Base-by-base conservation (phyloP, 2,329 filamentous ascomycete genomes). In the Aspergillus phoenicis region DNA sequence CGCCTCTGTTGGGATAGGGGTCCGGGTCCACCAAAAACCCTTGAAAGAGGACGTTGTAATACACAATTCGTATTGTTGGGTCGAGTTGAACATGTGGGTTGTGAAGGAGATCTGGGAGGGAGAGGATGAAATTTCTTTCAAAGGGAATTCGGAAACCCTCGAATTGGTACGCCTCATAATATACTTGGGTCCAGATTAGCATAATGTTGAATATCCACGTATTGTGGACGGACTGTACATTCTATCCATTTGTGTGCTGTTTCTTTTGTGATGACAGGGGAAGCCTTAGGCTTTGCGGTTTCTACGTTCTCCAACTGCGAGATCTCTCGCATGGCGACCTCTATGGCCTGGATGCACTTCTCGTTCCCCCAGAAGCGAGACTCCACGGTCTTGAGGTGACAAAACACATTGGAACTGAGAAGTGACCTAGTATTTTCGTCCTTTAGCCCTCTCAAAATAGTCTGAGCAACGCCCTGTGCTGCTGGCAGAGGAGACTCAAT, bases 91-190 rank as follows among this genome's bases (percentile, higher is more conserved):
- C 59, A 33, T 66, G 64, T 11, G 61, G 63, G 22, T 57, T 66
- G 8, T 65, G 49, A 4, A 65, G 41, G 20, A 66, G 51, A n/a
- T 65, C 64, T 5, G 64, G 63, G 20, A 66, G 61, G 3, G 63
- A 60, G 11, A 58, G 24, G 4, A 66, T 5, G 15, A 66, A 66
- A 13, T 36, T 24, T 13, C 58, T 58, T 3, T 64, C 61, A 2
- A 66, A 45, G 1, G 63, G 63, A 24, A 62, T 49, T 15, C 60
- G 62, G 41, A 66, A 66, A 1, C 63, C 64, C 38, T 66, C 63
- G 26, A 64, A 66, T 38, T 66, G 54, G 15, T 63, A 62, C n/a
- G 11, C 15, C 4, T 52, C 36, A 22, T 56, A 63, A 11, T 63
- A 64, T 36, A 47, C 64, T 45, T 64, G 4, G 8, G 28, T 3